Evolutionary conservation across 2,329 filamentous ascomycete species (phyloP), one percentile per base, ranked within the genome.

Genomic region (Botrytis hyacinthi): DNA sequence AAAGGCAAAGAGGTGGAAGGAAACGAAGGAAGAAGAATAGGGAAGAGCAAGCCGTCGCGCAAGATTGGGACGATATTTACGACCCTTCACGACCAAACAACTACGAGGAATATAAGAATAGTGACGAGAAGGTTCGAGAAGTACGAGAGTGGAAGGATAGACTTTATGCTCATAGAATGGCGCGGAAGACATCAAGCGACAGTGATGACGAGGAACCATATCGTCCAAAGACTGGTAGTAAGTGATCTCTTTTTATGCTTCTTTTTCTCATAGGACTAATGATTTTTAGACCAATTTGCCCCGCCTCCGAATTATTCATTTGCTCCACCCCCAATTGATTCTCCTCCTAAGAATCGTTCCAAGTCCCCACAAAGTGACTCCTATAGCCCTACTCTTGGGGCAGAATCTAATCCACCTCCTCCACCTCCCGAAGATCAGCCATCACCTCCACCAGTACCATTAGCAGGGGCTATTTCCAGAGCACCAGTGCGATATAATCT

Each of bases 31-130:
- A 92, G 83, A 91, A 91, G 80, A 91, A 92, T 82, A 91, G 91
- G 82, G 88, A 89, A 78, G 87, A 89, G 74, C 86, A 88, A 76
- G 85, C 89, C 9, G 85, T 86, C 65, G 82, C 87, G 44, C 87
- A 89, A 81, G 91, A 97, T 80, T 98, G 94, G 94, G 92, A 97
- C 81, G 94, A 97, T 81, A 88, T 96, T 37, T 98, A 97, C 81
- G 95, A 97, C 79, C 93, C 94, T 0, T 86, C 91, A 18, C 86
- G 92, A 57, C 94, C 95, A 14, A 97, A 93, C 59, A 94, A 91
- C 77, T 92, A 95, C 68, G 92, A 95, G 72, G 92, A 95, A 79
- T 98, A 96, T 80, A 88, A 93, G 74, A 87, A 90, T 74, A 96
- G 93, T 79, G 93, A 97, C 74, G 94, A 97, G 83, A 92, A 93